phyloP scores from a whole-genome alignment of 2,329 filamentous ascomycete species.

The Periconia sp. region DNA sequence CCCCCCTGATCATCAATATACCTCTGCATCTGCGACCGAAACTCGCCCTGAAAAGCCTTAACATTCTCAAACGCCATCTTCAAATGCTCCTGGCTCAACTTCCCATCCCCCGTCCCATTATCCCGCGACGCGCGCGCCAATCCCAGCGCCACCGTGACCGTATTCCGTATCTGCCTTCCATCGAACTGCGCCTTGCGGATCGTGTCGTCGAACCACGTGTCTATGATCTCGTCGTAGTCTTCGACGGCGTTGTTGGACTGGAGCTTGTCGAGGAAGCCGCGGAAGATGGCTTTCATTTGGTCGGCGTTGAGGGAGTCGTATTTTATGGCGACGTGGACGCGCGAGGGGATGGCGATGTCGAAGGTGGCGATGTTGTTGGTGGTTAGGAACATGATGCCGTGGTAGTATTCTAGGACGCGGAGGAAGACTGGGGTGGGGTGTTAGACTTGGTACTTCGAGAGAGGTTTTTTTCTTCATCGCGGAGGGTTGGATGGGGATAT shows the following conservation, averaged over 20 bases:
- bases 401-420: constrained; percentile 44
- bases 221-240: neutral
- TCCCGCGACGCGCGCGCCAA: neutral
- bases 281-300: neutral
- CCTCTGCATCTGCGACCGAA: neutral
- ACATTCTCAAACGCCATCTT: neutral
- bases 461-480: neutral
- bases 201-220: neutral
- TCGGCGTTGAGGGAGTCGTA: constrained; percentile 48
- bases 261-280: neutral
- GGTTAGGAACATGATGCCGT: constrained; percentile 46
- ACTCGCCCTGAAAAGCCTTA: neutral
- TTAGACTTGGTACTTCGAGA: neutral
- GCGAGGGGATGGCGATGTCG: constrained; percentile 40
- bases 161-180: neutral
- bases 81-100: neutral
- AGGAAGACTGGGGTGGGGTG: constrained; percentile 19
- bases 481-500: neutral
- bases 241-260: neutral
- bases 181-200: neutral
- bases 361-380: constrained; percentile 43
- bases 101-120: neutral
- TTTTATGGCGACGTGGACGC: constrained; percentile 45
- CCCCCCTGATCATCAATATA: constrained; percentile 1
- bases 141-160: neutral